These are phyloP conservation scores for Agastache rugosa DNA, from an alignment of 257 asterid species.

Conservation along the genomic window DNA sequence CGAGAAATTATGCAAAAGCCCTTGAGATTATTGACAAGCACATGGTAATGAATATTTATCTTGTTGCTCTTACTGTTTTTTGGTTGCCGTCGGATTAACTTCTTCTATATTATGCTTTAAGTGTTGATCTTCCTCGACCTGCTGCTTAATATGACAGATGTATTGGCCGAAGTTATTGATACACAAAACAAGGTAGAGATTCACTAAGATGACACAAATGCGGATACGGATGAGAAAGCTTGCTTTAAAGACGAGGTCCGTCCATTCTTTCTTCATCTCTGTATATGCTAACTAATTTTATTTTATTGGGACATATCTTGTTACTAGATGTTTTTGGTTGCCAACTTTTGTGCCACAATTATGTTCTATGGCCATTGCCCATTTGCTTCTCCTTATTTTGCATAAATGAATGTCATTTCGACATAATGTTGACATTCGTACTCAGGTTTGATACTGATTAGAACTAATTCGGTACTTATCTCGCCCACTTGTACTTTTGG, in stretches of 20 bases:
- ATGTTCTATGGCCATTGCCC: background rate
- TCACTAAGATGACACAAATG: slow-evolving; percentile 99
- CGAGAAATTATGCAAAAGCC: slow-evolving; percentile 85
- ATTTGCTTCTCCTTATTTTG: background rate
- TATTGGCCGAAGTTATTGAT: slow-evolving; percentile 94
- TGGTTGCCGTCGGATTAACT: background rate
- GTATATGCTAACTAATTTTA: background rate
- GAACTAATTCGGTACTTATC: background rate
- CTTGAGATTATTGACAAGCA: slow-evolving; percentile 94
- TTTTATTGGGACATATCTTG: background rate
- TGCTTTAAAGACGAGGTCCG: slow-evolving; percentile 89
- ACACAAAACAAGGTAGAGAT: slow-evolving; percentile 89
- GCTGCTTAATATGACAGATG: slow-evolving; percentile 48
- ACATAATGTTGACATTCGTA: background rate
- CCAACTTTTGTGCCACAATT: background rate
- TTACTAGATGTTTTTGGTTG: background rate
- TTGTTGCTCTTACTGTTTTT: slow-evolving; percentile 2
- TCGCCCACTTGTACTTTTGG: background rate
- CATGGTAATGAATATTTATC: slow-evolving; percentile 57
- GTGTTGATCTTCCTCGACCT: slow-evolving; percentile 10
- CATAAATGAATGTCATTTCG: background rate
- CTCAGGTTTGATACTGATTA: background rate
- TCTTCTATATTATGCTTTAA: background rate
- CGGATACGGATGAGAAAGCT: slow-evolving; percentile 97
- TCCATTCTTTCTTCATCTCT: slow-evolving; percentile 19